These are phyloP conservation scores for Dalbergia cultrata DNA, from an alignment of 306 rosid species.

Conservation along the genomic window DNA sequence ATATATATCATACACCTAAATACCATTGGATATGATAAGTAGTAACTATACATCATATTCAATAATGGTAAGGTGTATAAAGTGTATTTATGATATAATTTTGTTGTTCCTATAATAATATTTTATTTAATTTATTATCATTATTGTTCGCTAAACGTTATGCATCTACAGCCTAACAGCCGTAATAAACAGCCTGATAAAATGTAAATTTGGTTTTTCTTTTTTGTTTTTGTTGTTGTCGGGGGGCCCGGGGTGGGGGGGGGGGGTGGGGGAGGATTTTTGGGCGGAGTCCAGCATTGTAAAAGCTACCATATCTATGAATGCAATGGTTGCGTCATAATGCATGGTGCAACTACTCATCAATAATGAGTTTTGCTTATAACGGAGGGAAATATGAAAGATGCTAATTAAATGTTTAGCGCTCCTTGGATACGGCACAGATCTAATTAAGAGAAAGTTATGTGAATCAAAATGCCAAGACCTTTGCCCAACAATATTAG, in stretches of 20 bases:
- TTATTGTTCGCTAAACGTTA: no score
- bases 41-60: no score
- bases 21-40: no score
- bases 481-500: slow-evolving; percentile 32
- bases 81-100: no score
- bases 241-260: no score
- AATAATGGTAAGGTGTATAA: no score
- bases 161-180: no score
- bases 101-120: no score
- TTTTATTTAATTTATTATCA: no score
- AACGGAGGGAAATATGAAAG: slow-evolving; percentile 48
- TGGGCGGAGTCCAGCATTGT: slow-evolving; percentile 30
- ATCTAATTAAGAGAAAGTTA: neutral
- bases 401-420: slow-evolving; percentile 35
- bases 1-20: no score
- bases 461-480: slow-evolving; percentile 35
- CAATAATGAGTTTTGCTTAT: slow-evolving; percentile 42
- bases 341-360: slow-evolving; percentile 45
- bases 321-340: slow-evolving; percentile 47
- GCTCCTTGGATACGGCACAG: slow-evolving; percentile 4
- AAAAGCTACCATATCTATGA: slow-evolving; percentile 38
- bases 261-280: neutral
- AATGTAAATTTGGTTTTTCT: slow-evolving; percentile 24
- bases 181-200: neutral
- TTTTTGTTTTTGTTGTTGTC: no score